Percentiles rank a stretch among this genome's conserved stretches.
phyloP scores from a whole-genome alignment of 257 asterid species.

The Verbascum thapsus region DNA sequence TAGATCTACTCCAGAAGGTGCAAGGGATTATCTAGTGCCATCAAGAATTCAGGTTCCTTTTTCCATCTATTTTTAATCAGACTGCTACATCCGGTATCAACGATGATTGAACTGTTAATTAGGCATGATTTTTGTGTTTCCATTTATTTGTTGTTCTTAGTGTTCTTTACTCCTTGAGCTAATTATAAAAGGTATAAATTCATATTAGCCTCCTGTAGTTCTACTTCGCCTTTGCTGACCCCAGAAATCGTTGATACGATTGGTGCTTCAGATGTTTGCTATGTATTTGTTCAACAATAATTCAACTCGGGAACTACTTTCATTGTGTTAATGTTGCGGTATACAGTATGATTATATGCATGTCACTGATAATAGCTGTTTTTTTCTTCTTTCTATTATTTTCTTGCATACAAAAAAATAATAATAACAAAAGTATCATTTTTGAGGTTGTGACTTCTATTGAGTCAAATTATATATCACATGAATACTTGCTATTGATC shows the following conservation, averaged over 20 bases:
- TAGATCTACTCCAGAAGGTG: conserved; percentile 99
- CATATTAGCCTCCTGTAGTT: not conserved
- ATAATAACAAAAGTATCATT: not conserved
- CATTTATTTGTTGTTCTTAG: too few relatives aligned
- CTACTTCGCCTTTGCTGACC: not conserved
- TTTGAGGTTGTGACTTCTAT: not conserved
- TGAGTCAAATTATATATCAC: not conserved
- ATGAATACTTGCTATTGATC: conserved; percentile 6
- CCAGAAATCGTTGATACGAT: conserved; percentile 10
- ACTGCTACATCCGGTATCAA: not conserved
- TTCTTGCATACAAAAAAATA: not conserved
- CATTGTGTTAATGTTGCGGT: not conserved
- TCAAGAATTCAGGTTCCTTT: conserved; percentile 98
- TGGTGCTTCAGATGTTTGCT: conserved; percentile 1
- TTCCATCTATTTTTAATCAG: conserved; percentile 15
- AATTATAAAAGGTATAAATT: not conserved
- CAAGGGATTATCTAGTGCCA: conserved; percentile 98
- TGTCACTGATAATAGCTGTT: not conserved
- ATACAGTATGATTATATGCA: not conserved
- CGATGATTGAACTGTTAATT: not conserved
- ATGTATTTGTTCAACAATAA: not conserved
- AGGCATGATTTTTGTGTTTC: conserved; percentile 1
- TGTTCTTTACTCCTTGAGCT: conserved; percentile 5
- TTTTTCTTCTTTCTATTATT: not conserved
- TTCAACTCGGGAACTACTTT: not conserved